Percentiles rank a stretch among this genome's conserved stretches.
These are phyloP conservation scores for Sapria himalayana DNA, from an alignment of 345 rosid species.

Conservation along the genomic window DNA sequence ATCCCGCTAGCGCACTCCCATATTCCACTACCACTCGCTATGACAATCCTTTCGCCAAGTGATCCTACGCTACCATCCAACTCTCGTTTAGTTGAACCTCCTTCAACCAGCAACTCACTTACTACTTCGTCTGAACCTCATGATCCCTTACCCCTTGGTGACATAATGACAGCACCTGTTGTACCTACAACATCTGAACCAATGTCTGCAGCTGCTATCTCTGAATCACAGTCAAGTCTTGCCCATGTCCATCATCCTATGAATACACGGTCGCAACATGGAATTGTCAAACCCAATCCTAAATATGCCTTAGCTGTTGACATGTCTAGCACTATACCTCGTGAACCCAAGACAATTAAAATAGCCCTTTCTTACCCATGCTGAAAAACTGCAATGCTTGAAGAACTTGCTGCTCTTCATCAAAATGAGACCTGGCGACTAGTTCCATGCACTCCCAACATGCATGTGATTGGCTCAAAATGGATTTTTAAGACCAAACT, in stretches of 20 bases:
- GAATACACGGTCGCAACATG: not conserved
- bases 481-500: not conserved
- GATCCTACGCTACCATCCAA: too few species aligned
- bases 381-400: too few species aligned
- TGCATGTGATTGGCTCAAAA: not conserved
- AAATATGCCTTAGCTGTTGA: too few species aligned
- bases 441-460: not conserved
- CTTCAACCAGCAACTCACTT: too few species aligned
- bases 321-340: too few species aligned
- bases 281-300: not conserved
- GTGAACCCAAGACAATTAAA: too few species aligned
- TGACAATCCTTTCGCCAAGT: not conserved
- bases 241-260: not conserved
- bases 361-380: too few species aligned
- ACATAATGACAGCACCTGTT: not conserved
- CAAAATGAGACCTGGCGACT: not conserved
- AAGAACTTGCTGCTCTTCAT: too few species aligned
- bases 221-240: not conserved
- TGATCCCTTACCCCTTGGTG: too few species aligned
- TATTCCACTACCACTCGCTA: not conserved
- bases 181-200: slow-evolving; percentile 1
- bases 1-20: not conserved
- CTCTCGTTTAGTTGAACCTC: too few species aligned
- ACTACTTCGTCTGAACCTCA: too few species aligned
- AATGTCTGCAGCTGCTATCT: not conserved